Percentiles rank a stretch among this genome's conserved stretches.
phyloP scores from a whole-genome alignment of 805 yeast species.

The Ogataea pilisensis region DNA sequence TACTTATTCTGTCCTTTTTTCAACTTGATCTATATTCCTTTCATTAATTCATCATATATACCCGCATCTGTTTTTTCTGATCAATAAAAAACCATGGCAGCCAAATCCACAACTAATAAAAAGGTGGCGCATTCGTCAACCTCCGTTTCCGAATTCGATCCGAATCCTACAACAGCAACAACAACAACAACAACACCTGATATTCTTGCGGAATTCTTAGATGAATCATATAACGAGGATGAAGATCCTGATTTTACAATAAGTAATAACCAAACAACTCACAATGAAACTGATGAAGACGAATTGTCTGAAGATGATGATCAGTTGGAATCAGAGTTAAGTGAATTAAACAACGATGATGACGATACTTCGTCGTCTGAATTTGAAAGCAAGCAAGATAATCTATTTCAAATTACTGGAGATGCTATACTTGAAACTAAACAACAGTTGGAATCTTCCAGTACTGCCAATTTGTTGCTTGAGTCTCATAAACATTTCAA shows the following conservation, averaged over 20 bases:
- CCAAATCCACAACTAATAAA: too few species aligned
- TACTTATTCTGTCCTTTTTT: too few species aligned
- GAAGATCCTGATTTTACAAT: conserved; percentile 27
- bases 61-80: too few species aligned
- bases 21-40: too few species aligned
- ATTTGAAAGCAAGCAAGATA: conserved; percentile 4
- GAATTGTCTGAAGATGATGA: conserved; percentile 12
- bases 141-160: too few species aligned
- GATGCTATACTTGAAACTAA: background rate
- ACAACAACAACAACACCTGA: too few species aligned
- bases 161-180: too few species aligned
- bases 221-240: conserved; percentile 23
- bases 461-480: conserved; percentile 21
- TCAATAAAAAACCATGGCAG: too few species aligned
- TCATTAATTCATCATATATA: too few species aligned
- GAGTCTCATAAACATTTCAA: conserved; percentile 29
- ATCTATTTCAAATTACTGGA: background rate
- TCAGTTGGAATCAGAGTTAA: conserved; percentile 14
- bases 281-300: conserved; percentile 5
- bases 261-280: conserved; percentile 2
- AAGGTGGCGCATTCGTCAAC: too few species aligned
- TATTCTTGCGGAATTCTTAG: too few species aligned
- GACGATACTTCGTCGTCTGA: conserved; percentile 15
- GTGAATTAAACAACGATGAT: conserved; percentile 9
- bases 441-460: conserved; percentile 6